Evolutionary conservation across 2,329 filamentous ascomycete species (phyloP).

Genomic region (Aspergillus melleus): DNA sequence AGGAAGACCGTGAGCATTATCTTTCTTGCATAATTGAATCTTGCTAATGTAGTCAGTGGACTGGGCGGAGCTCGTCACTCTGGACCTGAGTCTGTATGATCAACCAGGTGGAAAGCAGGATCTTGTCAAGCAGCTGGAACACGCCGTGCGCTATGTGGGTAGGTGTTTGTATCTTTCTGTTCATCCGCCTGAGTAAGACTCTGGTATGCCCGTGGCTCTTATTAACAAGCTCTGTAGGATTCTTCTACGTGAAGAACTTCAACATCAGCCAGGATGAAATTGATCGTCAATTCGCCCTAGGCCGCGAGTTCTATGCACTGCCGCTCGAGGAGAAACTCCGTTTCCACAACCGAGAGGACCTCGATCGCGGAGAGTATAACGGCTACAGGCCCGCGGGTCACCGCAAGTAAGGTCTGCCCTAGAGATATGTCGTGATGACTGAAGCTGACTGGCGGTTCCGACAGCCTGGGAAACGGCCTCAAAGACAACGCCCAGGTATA

Average conservation of each 20-base stretch:
- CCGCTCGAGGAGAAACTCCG: slow-evolving; percentile 60
- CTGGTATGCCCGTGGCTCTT: too few species aligned
- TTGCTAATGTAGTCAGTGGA: slow-evolving; percentile 26
- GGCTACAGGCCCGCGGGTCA: slow-evolving; percentile 55
- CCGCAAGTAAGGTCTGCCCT: slow-evolving; percentile 23
- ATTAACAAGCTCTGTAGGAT: slow-evolving; percentile 36
- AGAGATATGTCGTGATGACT: too few species aligned
- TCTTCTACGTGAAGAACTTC: slow-evolving; percentile 66
- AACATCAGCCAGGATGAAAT: slow-evolving; percentile 62
- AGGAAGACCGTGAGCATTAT: slow-evolving; percentile 34
- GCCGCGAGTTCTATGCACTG: slow-evolving; percentile 58
- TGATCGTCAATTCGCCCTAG: slow-evolving; percentile 62
- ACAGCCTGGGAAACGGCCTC: slow-evolving; percentile 41
- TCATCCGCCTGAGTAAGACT: too few species aligned
- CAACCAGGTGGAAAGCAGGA: slow-evolving; percentile 56
- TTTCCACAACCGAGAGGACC: slow-evolving; percentile 48
- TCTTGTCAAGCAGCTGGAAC: slow-evolving; percentile 55
- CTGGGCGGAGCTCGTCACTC: slow-evolving; percentile 59
- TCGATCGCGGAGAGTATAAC: slow-evolving; percentile 57
- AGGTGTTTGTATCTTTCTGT: slow-evolving; percentile 3
- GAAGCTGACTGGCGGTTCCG: slow-evolving; percentile 12
- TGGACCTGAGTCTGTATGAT: slow-evolving; percentile 58
- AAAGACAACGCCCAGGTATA: slow-evolving; percentile 61
- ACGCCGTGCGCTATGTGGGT: slow-evolving; percentile 52
- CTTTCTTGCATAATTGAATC: background rate